These are phyloP conservation scores for Graphium sp. DNA, from an alignment of 2,329 filamentous ascomycete genomes.

Conservation along the genomic window DNA sequence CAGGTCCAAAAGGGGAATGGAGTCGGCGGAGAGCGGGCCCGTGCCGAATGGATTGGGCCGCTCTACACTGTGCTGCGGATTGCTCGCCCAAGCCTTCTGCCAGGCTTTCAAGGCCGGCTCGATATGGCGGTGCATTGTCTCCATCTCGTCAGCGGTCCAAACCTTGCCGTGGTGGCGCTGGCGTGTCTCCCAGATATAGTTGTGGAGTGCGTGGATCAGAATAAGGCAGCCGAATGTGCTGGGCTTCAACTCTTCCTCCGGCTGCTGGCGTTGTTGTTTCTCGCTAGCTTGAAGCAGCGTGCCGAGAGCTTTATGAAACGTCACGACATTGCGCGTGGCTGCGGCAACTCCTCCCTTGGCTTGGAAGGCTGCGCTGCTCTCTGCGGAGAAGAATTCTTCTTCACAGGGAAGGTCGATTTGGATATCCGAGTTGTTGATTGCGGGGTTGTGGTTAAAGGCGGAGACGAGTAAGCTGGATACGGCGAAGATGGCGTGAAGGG, in stretches of 20 bases:
- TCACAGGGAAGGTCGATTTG: slow-evolving; percentile 79
- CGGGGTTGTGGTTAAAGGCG: slow-evolving; percentile 83
- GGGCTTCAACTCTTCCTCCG: slow-evolving; percentile 51
- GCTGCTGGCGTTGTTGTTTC: slow-evolving; percentile 38
- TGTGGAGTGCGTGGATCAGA: slow-evolving; percentile 86
- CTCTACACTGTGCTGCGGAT: slow-evolving; percentile 69
- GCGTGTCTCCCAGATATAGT: slow-evolving; percentile 95
- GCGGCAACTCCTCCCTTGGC: slow-evolving; percentile 56
- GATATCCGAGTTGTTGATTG: slow-evolving; percentile 88
- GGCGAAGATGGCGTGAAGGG: slow-evolving; percentile 79
- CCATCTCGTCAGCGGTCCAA: slow-evolving; percentile 85
- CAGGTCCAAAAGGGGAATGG: slow-evolving; percentile 77
- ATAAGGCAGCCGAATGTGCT: slow-evolving; percentile 88
- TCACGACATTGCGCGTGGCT: slow-evolving; percentile 52
- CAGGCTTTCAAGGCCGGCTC: slow-evolving; percentile 87
- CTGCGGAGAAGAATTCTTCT: slow-evolving; percentile 77
- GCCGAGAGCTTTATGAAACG: slow-evolving; percentile 70
- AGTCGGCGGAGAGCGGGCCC: slow-evolving; percentile 74
- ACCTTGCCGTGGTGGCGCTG: slow-evolving; percentile 75
- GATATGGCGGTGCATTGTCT: slow-evolving; percentile 90
- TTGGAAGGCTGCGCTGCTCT: slow-evolving; percentile 68
- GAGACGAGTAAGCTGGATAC: slow-evolving; percentile 82
- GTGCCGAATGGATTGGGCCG: slow-evolving; percentile 69
- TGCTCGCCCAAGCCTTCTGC: slow-evolving; percentile 83
- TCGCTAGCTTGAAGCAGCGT: slow-evolving; percentile 65